Conservation (phyloP, 2,329 filamentous ascomycete genomes). For the Claviceps citrina region DNA sequence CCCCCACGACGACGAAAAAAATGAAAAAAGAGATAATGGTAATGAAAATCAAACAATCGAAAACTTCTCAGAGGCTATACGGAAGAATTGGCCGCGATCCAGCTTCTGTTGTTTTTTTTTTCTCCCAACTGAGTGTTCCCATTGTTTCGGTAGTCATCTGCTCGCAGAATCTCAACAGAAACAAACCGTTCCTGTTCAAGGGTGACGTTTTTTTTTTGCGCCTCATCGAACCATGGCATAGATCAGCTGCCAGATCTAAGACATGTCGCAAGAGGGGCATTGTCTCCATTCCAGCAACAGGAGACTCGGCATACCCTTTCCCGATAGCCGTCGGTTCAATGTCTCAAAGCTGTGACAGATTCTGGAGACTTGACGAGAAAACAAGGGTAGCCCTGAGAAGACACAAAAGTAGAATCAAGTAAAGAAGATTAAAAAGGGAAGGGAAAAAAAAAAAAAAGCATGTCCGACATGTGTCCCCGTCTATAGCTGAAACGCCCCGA, state of each 20-base stretch:
- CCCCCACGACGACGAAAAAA: too few species aligned
- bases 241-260: conserved; percentile 12
- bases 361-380: conserved; percentile 7
- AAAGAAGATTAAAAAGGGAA: too few species aligned
- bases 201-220: background rate
- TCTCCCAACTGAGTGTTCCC: background rate
- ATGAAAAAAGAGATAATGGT: too few species aligned
- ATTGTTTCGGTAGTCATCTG: background rate
- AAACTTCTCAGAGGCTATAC: background rate
- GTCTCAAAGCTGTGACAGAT: conserved; percentile 8
- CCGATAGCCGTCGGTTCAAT: background rate
- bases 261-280: conserved; percentile 15
- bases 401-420: conserved; percentile 4
- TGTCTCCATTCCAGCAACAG: conserved; percentile 16
- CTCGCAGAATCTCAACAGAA: background rate
- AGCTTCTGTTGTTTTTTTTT: background rate
- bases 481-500: conserved; percentile 20
- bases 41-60: background rate
- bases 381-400: conserved; percentile 1
- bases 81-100: background rate
- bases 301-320: background rate
- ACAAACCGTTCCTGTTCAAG: background rate
- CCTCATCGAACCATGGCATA: conserved; percentile 1
- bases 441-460: conserved; percentile 8
- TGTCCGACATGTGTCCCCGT: conserved; percentile 12